Evolutionary conservation across 1,284 basidiomycete species (phyloP).

Genomic region (Naganishia cerealis): DNA sequence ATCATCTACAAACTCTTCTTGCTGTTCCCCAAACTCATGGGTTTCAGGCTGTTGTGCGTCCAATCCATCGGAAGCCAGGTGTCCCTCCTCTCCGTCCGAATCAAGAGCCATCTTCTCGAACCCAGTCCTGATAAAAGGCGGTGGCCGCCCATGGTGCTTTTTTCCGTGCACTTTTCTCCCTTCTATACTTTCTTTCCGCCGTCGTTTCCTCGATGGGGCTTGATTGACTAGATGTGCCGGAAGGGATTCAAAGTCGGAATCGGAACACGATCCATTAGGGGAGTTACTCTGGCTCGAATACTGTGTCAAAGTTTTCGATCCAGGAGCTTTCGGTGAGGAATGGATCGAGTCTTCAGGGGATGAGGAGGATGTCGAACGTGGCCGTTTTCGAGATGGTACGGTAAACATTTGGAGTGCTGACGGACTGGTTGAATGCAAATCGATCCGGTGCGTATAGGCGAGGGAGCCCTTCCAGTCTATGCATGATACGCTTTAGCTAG

Average conservation of each 20-base stretch:
- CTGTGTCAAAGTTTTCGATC: neutral
- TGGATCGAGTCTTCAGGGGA: conserved; percentile 5
- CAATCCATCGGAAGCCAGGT: neutral
- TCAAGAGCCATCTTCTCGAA: conserved; percentile 20
- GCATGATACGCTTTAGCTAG: neutral
- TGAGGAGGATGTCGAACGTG: conserved; percentile 13
- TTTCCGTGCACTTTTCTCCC: neutral
- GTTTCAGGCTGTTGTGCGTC: neutral
- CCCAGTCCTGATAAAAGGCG: conserved; percentile 20
- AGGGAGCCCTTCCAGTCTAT: neutral
- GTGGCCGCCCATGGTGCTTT: neutral
- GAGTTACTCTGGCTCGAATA: neutral
- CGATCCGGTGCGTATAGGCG: neutral
- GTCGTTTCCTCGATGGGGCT: conserved; percentile 18
- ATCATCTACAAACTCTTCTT: conserved; percentile 10
- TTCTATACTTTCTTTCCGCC: conserved; percentile 7
- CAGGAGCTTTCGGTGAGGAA: neutral
- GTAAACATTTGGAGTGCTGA: conserved; percentile 1
- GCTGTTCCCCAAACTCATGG: conserved; percentile 1
- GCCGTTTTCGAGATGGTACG: conserved; percentile 12
- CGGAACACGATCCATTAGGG: neutral
- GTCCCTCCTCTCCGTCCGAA: conserved; percentile 7
- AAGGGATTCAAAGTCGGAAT: conserved; percentile 25
- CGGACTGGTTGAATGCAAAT: neutral
- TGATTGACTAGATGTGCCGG: conserved; percentile 15